phyloP scores from a whole-genome alignment of 75 land plant species.

The Sequoiadendron giganteum region DNA sequence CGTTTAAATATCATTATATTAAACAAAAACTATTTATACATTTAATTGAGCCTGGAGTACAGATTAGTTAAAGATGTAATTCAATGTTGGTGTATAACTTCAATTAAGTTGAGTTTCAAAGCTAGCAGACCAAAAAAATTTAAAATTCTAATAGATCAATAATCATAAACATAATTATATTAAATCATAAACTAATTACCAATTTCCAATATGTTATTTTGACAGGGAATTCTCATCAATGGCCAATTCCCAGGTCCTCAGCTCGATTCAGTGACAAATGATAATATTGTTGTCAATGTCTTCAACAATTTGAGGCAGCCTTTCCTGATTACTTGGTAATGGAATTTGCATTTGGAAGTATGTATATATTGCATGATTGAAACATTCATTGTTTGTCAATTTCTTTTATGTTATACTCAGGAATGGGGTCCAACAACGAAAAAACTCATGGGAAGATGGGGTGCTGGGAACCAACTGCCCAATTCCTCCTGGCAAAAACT shows the following conservation, averaged over 20 bases:
- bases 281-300: slow-evolving; percentile 50
- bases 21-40: no score
- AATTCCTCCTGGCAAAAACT: slow-evolving; percentile 59
- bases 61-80: no score
- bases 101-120: no score
- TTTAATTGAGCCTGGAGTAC: no score
- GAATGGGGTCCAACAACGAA: slow-evolving; percentile 70
- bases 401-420: slow-evolving; percentile 18
- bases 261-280: slow-evolving; percentile 56
- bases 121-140: no score
- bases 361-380: background rate
- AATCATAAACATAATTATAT: no score
- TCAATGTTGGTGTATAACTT: no score
- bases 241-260: slow-evolving; percentile 75
- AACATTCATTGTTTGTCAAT: no score
- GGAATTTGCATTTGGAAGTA: background rate
- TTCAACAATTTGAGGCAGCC: slow-evolving; percentile 58
- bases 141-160: no score
- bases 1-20: no score
- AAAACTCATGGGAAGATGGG: slow-evolving; percentile 66
- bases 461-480: slow-evolving; percentile 72
- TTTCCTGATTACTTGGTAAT: slow-evolving; percentile 64
- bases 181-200: no score
- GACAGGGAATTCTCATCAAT: slow-evolving; percentile 74
- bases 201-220: no score